phyloP scores from a whole-genome alignment of 2,329 filamentous ascomycete genomes.

The Rhinocladiella mackenziei region DNA sequence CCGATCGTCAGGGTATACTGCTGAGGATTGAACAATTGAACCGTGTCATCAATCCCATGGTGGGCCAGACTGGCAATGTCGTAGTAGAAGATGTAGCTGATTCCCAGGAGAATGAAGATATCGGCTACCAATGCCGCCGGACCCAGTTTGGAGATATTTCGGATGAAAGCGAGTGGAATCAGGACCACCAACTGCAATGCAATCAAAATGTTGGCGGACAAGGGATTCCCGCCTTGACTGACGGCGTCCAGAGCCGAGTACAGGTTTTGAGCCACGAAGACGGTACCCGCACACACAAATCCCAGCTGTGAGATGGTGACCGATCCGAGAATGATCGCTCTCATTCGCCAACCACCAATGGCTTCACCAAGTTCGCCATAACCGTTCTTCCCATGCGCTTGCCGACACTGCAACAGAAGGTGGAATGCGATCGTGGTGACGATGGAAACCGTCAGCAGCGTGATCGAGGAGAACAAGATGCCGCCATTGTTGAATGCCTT shows the following conservation, averaged over 20 bases:
- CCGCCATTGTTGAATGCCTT: constrained; percentile 77
- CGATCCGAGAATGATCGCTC: constrained; percentile 63
- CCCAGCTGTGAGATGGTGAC: constrained; percentile 72
- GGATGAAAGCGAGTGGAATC: constrained; percentile 64
- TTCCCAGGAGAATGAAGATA: constrained; percentile 65
- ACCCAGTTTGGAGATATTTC: constrained; percentile 71
- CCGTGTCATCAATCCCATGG: constrained; percentile 56
- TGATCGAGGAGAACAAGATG: constrained; percentile 68
- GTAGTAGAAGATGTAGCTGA: constrained; percentile 70
- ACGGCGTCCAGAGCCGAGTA: constrained; percentile 64
- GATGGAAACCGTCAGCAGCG: constrained; percentile 61
- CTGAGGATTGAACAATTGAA: constrained; percentile 66
- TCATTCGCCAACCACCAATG: constrained; percentile 61
- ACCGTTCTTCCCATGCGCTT: constrained; percentile 58
- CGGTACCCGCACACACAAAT: constrained; percentile 72
- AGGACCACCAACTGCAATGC: constrained; percentile 61
- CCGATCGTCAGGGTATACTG: constrained; percentile 68
- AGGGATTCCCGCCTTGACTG: constrained; percentile 42
- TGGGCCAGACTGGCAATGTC: constrained; percentile 57
- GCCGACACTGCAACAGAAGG: constrained; percentile 64
- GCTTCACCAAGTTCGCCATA: constrained; percentile 70
- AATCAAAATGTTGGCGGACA: constrained; percentile 60
- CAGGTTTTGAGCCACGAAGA: constrained; percentile 73
- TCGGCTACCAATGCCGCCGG: constrained; percentile 66
- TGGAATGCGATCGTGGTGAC: constrained; percentile 69